These are phyloP conservation scores for Suillus tomentosus DNA, from an alignment of 768 basidiomycete genomes.

Conservation along the genomic window DNA sequence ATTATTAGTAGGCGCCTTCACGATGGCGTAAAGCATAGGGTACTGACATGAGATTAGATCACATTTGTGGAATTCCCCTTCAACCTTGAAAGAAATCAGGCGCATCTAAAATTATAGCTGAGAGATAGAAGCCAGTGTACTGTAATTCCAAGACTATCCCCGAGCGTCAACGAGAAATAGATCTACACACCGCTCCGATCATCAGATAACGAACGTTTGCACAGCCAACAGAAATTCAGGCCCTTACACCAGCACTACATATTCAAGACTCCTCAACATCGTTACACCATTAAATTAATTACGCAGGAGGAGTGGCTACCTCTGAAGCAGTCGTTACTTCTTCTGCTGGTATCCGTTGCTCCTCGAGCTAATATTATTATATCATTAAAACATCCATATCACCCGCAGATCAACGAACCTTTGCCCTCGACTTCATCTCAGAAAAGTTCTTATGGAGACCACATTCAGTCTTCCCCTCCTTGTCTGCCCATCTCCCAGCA, in stretches of 20 bases:
- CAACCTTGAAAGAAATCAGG: neutral
- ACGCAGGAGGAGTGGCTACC: neutral
- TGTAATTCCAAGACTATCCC: neutral
- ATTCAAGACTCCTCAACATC: neutral
- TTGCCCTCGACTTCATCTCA: constrained; percentile 62
- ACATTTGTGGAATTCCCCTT: neutral
- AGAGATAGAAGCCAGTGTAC: neutral
- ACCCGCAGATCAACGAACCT: constrained; percentile 23
- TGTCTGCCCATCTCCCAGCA: constrained; percentile 89
- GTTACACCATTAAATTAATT: neutral
- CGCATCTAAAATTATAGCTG: neutral
- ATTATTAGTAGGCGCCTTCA: neutral
- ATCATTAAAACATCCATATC: neutral
- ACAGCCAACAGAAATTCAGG: neutral
- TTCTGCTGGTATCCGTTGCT: neutral
- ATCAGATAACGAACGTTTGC: neutral
- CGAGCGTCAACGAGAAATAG: neutral
- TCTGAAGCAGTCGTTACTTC: neutral
- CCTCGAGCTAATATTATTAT: neutral
- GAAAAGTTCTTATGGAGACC: constrained; percentile 94
- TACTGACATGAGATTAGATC: neutral
- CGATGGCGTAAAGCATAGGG: neutral
- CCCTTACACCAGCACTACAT: neutral
- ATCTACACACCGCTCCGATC: neutral
- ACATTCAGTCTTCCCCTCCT: constrained; percentile 87